These are phyloP conservation scores for Vitis cinerea DNA, from an alignment of 164 flowering plant genomes.

Conservation along the genomic window DNA sequence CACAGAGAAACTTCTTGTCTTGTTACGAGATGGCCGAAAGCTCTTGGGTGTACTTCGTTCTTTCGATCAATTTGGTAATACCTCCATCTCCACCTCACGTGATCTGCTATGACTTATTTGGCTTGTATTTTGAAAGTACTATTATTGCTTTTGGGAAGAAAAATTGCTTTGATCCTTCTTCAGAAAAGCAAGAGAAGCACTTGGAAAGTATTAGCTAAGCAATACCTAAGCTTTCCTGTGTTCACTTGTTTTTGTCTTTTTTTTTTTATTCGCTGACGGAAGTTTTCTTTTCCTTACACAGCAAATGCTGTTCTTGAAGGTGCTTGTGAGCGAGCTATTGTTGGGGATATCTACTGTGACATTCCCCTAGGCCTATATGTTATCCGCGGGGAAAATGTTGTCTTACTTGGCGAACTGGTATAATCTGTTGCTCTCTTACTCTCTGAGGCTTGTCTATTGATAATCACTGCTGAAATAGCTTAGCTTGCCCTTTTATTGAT, in stretches of 20 bases:
- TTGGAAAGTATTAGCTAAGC: too few relatives aligned
- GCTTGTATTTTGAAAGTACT: too few relatives aligned
- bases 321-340: slow-evolving; percentile 54
- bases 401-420: slow-evolving; percentile 61
- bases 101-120: too few relatives aligned
- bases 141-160: too few relatives aligned
- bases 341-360: slow-evolving; percentile 52
- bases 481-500: not conserved
- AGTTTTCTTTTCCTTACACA: slow-evolving; percentile 10
- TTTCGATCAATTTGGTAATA: slow-evolving; percentile 50
- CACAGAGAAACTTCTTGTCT: slow-evolving; percentile 49
- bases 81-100: too few relatives aligned
- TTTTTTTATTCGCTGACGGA: slow-evolving; percentile 1
- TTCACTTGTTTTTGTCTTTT: not conserved
- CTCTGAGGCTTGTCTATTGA: not conserved
- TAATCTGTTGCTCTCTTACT: not conserved
- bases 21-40: slow-evolving; percentile 54
- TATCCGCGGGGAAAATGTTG: slow-evolving; percentile 56
- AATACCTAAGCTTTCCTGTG: too few relatives aligned
- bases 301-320: slow-evolving; percentile 56
- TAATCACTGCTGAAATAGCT: not conserved
- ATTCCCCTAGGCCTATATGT: slow-evolving; percentile 48
- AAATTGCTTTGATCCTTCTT: too few relatives aligned
- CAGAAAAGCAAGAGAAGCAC: too few relatives aligned
- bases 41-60: slow-evolving; percentile 48